These are phyloP conservation scores for Monilinia vaccinii-corymbosi DNA, from an alignment of 2,329 filamentous ascomycete species.

Conservation along the genomic window DNA sequence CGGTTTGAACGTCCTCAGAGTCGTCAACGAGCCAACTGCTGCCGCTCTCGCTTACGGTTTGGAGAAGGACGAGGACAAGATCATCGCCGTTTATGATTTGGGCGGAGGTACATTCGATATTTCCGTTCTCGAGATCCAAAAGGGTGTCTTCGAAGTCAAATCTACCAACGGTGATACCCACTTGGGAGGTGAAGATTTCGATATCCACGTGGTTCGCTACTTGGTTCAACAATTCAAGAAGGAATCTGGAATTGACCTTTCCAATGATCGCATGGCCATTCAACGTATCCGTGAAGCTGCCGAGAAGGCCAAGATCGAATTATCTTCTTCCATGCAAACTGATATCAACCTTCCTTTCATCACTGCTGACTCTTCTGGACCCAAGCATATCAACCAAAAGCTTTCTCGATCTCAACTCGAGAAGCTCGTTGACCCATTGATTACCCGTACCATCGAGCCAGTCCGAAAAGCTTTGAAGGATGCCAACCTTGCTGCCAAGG, in stretches of 20 bases:
- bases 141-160: constrained; percentile 98
- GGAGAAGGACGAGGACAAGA: constrained; percentile 83
- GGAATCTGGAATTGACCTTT: constrained; percentile 83
- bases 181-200: constrained; percentile 96
- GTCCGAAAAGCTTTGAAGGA: constrained; percentile 97
- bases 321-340: constrained; percentile 89
- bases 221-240: constrained; percentile 95
- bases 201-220: constrained; percentile 89
- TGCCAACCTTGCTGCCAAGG: constrained; percentile 80
- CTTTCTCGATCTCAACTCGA: constrained; percentile 88
- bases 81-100: constrained; percentile 95
- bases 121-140: constrained; percentile 93
- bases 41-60: constrained; percentile 93
- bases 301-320: constrained; percentile 98
- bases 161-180: constrained; percentile 98
- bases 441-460: constrained; percentile 77
- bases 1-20: constrained; percentile 92
- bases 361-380: constrained; percentile 87
- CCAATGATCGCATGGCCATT: constrained; percentile 91
- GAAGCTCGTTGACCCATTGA: constrained; percentile 82
- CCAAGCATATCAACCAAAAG: constrained; percentile 98
- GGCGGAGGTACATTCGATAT: constrained; percentile 99
- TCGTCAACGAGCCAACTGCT: constrained; percentile 96
- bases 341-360: constrained; percentile 99
- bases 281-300: constrained; percentile 98